These are phyloP conservation scores for Mangifera indica DNA, from an alignment of 345 rosid species.

Conservation along the genomic window DNA sequence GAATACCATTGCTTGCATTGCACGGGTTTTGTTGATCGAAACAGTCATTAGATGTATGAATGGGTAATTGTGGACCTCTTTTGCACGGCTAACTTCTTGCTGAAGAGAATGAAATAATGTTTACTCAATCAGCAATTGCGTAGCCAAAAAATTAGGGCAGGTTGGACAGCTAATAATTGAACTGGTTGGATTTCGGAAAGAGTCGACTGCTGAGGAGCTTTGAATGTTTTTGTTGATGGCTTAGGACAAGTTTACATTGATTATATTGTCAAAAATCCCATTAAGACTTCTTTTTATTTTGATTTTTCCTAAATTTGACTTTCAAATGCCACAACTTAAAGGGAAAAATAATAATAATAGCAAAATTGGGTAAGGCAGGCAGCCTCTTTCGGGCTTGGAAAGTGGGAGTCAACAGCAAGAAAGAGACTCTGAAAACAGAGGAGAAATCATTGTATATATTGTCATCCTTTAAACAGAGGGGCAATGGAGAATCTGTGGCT, in stretches of 20 bases:
- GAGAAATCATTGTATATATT: background rate
- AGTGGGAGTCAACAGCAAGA: constrained; percentile 17
- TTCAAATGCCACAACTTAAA: background rate
- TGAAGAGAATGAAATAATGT: background rate
- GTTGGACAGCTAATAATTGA: background rate
- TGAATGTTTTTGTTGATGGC: background rate
- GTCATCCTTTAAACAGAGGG: constrained; percentile 12
- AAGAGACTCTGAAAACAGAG: constrained; percentile 10
- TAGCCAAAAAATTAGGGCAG: background rate
- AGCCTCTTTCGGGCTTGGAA: constrained; percentile 24
- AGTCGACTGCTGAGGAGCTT: too few species aligned
- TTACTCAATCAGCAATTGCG: background rate
- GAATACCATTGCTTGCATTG: background rate
- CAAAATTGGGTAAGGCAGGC: background rate
- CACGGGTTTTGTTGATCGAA: too few species aligned
- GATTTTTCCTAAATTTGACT: constrained; percentile 15
- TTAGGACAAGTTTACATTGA: background rate
- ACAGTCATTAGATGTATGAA: too few species aligned
- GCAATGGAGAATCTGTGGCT: constrained; percentile 18
- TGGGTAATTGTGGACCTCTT: too few species aligned
- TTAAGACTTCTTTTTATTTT: background rate
- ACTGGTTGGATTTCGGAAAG: background rate
- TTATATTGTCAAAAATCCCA: background rate
- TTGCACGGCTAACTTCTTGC: background rate
- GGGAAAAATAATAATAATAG: background rate